Base-by-base conservation (phyloP, 2,329 filamentous ascomycete genomes). In the Grosmannia huntii region DNA sequence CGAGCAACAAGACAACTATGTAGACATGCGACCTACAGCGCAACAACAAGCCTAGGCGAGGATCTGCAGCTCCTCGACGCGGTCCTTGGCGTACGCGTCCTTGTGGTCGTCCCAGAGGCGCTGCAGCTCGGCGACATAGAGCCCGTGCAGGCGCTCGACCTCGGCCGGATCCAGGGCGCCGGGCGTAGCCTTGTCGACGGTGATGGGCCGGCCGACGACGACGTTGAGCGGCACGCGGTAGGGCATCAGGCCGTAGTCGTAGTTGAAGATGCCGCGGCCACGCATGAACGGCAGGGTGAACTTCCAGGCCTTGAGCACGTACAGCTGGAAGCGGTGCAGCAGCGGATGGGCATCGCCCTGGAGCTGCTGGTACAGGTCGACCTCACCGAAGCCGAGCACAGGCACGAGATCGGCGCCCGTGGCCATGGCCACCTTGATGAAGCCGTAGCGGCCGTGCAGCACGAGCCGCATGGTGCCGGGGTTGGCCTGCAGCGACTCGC, bases 201-300 rank as follows among this genome's bases (percentile, higher is more conserved):
- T 76, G 61, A 96, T 90, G 0, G 92, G 90, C 56, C 81, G 79
- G 4, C 92, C 92, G 16, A 96, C 88, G 14, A 99, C 91, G 53
- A 96, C 83, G 68, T 97, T 94, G 60, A 99, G 76, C 12, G 90
- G 86, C 55, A 85, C 79, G 14, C 94, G 84, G 70, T 96, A 97
- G 0, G 94, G 94, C 89, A 97, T 90, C 66, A 97, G 75, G 4
- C 94, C 94, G 16, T 96, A 89, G 69, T 99, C 94, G 68, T 99
- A 97, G 71, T 99, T 99, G 74, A 97, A 96, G 48, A 97, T 85
- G 14, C 92, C 92, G 28, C 91, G 76, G 3, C 91, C 92, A 69
- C 96, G 90, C 66, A 96, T 87, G 31, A 95, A 80, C 0, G 94
- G 91, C 12, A 97, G 79, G 0, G 94, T 97, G 66, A 96, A 99